These are phyloP conservation scores for Lecanosticta acicola DNA, from an alignment of 2,329 filamentous ascomycete genomes.

Conservation along the genomic window DNA sequence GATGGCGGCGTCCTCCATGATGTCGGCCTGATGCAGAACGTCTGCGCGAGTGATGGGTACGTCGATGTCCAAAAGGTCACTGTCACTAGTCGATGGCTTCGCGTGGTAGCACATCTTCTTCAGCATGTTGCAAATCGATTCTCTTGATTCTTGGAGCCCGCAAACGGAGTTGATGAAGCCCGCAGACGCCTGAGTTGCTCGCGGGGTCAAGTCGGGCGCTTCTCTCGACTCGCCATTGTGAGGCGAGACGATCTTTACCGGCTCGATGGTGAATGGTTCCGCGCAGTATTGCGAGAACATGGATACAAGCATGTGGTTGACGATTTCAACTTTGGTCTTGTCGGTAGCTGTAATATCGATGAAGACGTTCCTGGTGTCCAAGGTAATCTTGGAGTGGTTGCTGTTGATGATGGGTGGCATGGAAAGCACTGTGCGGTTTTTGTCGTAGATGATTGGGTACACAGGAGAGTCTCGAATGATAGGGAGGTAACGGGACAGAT, in stretches of 20 bases:
- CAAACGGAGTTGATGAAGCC: constrained; percentile 93
- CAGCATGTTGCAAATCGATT: constrained; percentile 71
- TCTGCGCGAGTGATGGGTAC: constrained; percentile 88
- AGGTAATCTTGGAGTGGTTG: constrained; percentile 90
- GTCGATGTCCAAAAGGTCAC: constrained; percentile 66
- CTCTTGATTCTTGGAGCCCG: constrained; percentile 68
- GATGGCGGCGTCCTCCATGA: constrained; percentile 97
- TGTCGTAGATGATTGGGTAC: constrained; percentile 93
- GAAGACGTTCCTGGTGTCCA: constrained; percentile 83
- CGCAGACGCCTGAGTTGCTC: constrained; percentile 73
- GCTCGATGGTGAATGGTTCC: constrained; percentile 88
- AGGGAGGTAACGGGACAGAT: constrained; percentile 82
- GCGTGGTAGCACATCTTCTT: constrained; percentile 86
- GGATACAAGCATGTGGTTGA: constrained; percentile 88
- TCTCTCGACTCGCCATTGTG: constrained; percentile 81
- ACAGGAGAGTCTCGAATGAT: constrained; percentile 92
- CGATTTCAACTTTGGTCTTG: constrained; percentile 91
- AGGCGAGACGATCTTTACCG: constrained; percentile 82
- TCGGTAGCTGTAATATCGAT: constrained; percentile 97
- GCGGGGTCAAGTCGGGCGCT: constrained; percentile 73
- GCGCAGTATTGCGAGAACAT: constrained; percentile 95
- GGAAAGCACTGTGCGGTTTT: constrained; percentile 80
- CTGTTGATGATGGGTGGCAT: constrained; percentile 97
- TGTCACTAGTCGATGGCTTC: constrained; percentile 62
- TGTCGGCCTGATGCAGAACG: constrained; percentile 91